Evolutionary conservation across 352 stramenopile genomes (phyloP).

Genomic region (Phytophthora parvispora): DNA sequence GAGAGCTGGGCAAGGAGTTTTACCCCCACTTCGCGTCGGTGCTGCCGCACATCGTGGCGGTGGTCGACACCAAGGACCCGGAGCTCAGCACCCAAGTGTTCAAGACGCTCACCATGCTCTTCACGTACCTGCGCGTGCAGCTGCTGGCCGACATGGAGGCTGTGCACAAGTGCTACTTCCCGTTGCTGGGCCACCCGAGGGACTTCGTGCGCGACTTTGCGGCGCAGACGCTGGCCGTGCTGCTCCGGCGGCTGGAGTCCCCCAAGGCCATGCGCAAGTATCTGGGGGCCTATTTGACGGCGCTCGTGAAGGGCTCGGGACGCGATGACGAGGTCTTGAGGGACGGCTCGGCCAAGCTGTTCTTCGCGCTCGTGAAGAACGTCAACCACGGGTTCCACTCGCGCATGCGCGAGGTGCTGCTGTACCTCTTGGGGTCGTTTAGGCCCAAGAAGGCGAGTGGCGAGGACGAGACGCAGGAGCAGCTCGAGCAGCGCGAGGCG

Average conservation of each 20-base stretch:
- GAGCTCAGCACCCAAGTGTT: slow-evolving; percentile 93
- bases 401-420: slow-evolving; percentile 81
- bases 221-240: slow-evolving; percentile 86
- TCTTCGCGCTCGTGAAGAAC: slow-evolving; percentile 87
- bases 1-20: slow-evolving; percentile 89
- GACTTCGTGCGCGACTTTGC: slow-evolving; percentile 93
- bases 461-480: slow-evolving; percentile 14
- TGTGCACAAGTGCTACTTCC: slow-evolving; percentile 93
- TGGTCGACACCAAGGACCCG: slow-evolving; percentile 90
- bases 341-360: slow-evolving; percentile 89
- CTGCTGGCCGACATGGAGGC: slow-evolving; percentile 91
- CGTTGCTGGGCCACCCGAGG: slow-evolving; percentile 84
- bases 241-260: slow-evolving; percentile 84
- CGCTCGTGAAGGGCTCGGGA: slow-evolving; percentile 72
- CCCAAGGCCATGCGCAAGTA: slow-evolving; percentile 86
- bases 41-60: slow-evolving; percentile 74
- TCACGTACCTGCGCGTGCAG: slow-evolving; percentile 87
- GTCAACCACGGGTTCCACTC: slow-evolving; percentile 91
- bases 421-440: slow-evolving; percentile 81
- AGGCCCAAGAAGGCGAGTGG: slow-evolving; percentile 44
- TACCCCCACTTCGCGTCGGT: slow-evolving; percentile 82
- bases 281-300: slow-evolving; percentile 79
- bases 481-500: slow-evolving; percentile 35
- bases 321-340: slow-evolving; percentile 73
- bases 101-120: slow-evolving; percentile 92